phyloP scores from a whole-genome alignment of 495 filamentous ascomycete genomes.

The Schizothecium vesticola region DNA sequence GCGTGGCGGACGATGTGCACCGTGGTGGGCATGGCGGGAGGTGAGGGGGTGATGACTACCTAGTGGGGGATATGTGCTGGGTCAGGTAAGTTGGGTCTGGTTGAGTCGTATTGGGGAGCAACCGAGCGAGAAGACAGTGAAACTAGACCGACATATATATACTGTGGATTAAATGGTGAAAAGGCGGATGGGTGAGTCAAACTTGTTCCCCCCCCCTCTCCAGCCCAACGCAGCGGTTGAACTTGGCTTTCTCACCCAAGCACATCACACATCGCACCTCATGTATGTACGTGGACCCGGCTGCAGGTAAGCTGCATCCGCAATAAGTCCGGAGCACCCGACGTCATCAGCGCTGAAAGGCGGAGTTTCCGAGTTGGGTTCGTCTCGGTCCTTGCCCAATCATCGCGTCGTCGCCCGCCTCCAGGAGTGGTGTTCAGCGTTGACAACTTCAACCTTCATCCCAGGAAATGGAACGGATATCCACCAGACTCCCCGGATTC shows the following conservation, averaged over 20 bases:
- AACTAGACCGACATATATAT: background rate
- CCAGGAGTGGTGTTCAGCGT: background rate
- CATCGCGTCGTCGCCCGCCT: background rate
- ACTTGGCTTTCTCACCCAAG: background rate
- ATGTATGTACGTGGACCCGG: background rate
- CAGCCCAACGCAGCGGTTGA: too few species aligned
- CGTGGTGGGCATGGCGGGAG: conserved; percentile 36
- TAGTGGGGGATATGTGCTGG: too few species aligned
- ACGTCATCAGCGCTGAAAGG: conserved; percentile 2
- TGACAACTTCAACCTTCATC: background rate
- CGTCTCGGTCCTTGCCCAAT: conserved; percentile 1
- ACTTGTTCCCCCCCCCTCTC: background rate
- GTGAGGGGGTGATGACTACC: too few species aligned
- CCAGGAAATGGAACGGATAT: background rate
- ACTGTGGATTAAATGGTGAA: background rate
- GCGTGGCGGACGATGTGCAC: conserved; percentile 53
- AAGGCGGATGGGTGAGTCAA: background rate
- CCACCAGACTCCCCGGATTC: background rate
- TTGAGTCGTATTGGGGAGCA: background rate
- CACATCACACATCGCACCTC: background rate
- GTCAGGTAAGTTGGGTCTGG: background rate
- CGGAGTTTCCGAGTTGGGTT: conserved; percentile 3
- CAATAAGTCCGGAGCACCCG: background rate
- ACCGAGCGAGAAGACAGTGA: background rate
- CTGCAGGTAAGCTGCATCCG: background rate